These are phyloP conservation scores for Azolla pinnata DNA, from an alignment of 75 land plant species.

Conservation along the genomic window DNA sequence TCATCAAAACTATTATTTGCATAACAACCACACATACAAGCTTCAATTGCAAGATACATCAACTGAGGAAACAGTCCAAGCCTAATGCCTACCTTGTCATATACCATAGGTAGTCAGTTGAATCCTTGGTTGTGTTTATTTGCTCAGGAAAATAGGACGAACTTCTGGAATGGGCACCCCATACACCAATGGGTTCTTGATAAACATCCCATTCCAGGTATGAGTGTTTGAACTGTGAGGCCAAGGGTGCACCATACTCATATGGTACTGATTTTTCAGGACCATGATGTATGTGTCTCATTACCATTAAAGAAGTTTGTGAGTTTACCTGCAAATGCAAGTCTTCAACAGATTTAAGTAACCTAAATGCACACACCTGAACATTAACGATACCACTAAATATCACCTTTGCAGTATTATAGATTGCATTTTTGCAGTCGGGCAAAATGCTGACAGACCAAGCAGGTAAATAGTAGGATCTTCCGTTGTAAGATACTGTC, in stretches of 20 bases:
- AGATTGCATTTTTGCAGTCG: conserved; percentile 68
- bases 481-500: conserved; percentile 34
- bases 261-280: background rate
- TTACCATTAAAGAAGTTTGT: background rate
- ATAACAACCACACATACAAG: too few species aligned
- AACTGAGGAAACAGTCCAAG: background rate
- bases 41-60: too few species aligned
- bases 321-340: conserved; percentile 2
- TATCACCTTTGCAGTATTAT: conserved; percentile 66
- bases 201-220: conserved; percentile 46
- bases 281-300: too few species aligned
- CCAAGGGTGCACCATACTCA: background rate
- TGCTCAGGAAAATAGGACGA: conserved; percentile 54
- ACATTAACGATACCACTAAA: background rate
- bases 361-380: background rate
- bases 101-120: conserved; percentile 83
- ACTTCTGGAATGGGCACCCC: conserved; percentile 39
- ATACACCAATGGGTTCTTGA: conserved; percentile 51
- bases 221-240: background rate
- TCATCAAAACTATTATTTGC: too few species aligned
- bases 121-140: conserved; percentile 70
- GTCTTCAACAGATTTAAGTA: background rate
- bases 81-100: conserved; percentile 42
- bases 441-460: conserved; percentile 91
- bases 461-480: conserved; percentile 58